These are phyloP conservation scores for Vigna radiata DNA, from an alignment of 306 rosid species.

Conservation along the genomic window DNA sequence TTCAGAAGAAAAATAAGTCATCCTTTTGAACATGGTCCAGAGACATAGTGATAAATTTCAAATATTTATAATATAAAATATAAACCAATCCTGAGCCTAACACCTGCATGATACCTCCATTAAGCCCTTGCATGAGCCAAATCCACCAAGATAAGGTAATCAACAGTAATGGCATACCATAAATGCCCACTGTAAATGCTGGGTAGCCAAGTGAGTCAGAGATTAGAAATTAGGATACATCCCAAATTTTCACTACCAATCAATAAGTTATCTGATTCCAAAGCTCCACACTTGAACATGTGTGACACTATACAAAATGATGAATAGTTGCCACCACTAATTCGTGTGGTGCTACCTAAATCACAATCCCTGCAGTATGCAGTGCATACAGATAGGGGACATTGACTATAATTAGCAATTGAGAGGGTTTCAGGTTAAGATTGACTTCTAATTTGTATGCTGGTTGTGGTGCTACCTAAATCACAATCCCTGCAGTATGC, in stretches of 20 bases:
- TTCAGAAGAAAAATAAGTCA: not conserved
- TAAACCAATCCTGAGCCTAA: conserved; percentile 21
- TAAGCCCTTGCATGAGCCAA: conserved; percentile 20
- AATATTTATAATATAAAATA: conserved; percentile 20
- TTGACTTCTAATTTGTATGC: not conserved
- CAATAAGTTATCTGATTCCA: conserved; percentile 5
- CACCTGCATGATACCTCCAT: conserved; percentile 18
- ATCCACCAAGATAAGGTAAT: conserved; percentile 27
- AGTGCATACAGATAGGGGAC: not conserved
- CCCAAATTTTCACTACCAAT: conserved; percentile 20
- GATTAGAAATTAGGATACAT: conserved; percentile 3
- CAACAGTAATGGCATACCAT: not conserved
- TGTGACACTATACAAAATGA: not conserved
- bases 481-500: not conserved
- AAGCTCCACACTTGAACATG: conserved; percentile 5
- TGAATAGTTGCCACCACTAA: conserved; percentile 16
- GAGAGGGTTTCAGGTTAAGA: not conserved
- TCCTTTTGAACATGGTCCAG: not conserved
- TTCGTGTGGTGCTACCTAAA: conserved; percentile 9
- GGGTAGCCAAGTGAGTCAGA: not conserved
- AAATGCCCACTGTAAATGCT: not conserved
- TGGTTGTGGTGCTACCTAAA: not conserved
- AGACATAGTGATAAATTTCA: conserved; percentile 22
- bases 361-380: not conserved
- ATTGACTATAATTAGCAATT: not conserved